Base-by-base conservation (phyloP, 768 basidiomycete species). In the Cyclocybe aegerita region DNA sequence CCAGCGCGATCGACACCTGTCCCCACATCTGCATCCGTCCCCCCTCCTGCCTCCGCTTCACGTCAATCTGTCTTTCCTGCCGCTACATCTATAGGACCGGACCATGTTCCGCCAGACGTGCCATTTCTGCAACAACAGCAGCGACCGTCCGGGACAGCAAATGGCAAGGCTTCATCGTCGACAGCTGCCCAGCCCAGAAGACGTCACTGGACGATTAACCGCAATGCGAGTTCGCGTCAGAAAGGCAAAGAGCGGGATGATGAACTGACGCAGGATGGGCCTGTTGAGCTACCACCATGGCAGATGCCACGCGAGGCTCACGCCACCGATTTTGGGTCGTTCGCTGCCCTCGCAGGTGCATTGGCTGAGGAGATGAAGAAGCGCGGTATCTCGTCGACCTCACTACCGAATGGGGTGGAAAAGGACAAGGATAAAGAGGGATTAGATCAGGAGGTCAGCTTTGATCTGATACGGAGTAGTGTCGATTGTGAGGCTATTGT, bases 191-290 rank as follows among this genome's bases (percentile, higher is more conserved):
- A 65, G 75, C 48, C 73, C 15, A 65, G 75, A 49, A 73, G 79
- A 44, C 76, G 77, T 9, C 83, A 88, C 60, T 90, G 87, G 86
- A 73, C 70, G 3, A 69, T 90, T 37, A 56, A 66, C 9, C 82
- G 86, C 16, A 82, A 77, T 50, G 66, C 75, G 0, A 69, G 74
- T 1, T 64, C 70, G 4, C 79, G 82, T 10, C 66, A 66, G 23
- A 80, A 76, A 48, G 70, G 68, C 12, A 74, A 80, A 60, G 76
- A 82, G n/a, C 76, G 70, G 56, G 83, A 83, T 0, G 73, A 77
- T 3, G 80, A 82, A n/a, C 37, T 17, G 5, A 50, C 39, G 35
- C 47, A 52, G 16, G 16, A 29, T 34, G 47, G 39, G 7, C 9
- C 39, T 12, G 35, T 63, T 5, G 64, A 71, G 8, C 56, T 64